phyloP scores from a whole-genome alignment of 2,329 filamentous ascomycete species.

The Mycosphaerella arachidis region DNA sequence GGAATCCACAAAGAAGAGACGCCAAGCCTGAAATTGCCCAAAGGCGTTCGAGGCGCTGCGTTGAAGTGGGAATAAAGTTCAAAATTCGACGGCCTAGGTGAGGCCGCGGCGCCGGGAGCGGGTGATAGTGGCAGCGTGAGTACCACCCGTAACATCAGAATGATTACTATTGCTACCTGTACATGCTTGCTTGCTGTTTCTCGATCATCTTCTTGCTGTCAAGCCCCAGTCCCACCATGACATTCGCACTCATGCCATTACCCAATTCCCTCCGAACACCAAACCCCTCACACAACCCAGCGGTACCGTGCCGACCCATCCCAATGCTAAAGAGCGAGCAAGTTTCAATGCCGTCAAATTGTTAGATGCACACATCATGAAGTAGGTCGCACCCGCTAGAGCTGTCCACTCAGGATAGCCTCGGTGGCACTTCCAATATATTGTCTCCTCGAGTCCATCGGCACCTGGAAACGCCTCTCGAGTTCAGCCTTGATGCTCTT shows the following conservation, averaged over 20 bases:
- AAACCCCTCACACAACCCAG: neutral
- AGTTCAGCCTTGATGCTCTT: slow-evolving; percentile 95
- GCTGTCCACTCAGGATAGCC: slow-evolving; percentile 39
- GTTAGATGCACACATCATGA: neutral
- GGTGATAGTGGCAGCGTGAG: neutral
- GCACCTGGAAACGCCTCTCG: slow-evolving; percentile 82
- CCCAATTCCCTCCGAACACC: neutral
- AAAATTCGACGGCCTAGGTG: neutral
- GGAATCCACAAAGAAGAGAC: neutral
- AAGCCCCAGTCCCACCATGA: neutral
- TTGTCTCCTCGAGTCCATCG: slow-evolving; percentile 78
- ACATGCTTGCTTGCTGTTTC: neutral
- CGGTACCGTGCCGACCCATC: neutral
- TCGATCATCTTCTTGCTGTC: neutral
- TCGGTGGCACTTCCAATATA: slow-evolving; percentile 63
- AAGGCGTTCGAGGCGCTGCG: neutral
- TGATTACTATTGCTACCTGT: neutral
- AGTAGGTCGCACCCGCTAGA: slow-evolving; percentile 22
- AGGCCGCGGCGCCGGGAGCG: neutral
- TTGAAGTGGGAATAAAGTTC: neutral
- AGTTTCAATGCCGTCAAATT: neutral
- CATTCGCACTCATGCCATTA: neutral
- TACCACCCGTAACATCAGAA: neutral
- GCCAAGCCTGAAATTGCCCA: neutral
- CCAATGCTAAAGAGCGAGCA: neutral